A percentile compares a stretch with the other conserved stretches of the same genome.
Evolutionary conservation across 345 rosid species (phyloP).

Genomic region (Mangifera indica): DNA sequence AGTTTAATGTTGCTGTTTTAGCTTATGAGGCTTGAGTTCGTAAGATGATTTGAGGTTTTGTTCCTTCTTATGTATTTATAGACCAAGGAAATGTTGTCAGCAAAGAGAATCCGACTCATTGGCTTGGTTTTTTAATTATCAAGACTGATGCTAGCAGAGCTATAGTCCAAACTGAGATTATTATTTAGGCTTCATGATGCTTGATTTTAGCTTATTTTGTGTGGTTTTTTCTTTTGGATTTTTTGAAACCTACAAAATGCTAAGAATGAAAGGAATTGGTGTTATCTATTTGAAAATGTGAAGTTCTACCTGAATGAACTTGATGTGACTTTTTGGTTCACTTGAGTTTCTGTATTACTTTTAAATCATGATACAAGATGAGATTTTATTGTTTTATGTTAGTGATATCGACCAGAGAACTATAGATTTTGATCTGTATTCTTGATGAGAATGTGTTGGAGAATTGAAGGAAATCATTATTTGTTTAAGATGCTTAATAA

Average conservation of each 20-base stretch:
- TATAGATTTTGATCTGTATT: neutral
- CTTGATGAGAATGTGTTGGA: neutral
- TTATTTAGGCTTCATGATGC: neutral
- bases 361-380: neutral
- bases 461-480: neutral
- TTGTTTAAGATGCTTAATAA: neutral
- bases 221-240: neutral
- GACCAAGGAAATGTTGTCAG: too few relatives aligned
- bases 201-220: neutral
- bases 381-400: neutral
- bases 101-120: too few relatives aligned
- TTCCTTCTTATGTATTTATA: too few relatives aligned
- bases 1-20: too few relatives aligned
- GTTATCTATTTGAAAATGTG: neutral
- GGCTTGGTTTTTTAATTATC: neutral
- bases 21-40: too few relatives aligned
- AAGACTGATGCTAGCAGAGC: neutral
- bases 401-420: neutral
- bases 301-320: too few relatives aligned
- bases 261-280: neutral
- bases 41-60: too few relatives aligned
- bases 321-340: neutral
- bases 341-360: neutral
- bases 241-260: slow-evolving; percentile 5
- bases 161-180: neutral